Conservation (phyloP, 495 filamentous ascomycete species). For the Aspergillus sparsus region DNA sequence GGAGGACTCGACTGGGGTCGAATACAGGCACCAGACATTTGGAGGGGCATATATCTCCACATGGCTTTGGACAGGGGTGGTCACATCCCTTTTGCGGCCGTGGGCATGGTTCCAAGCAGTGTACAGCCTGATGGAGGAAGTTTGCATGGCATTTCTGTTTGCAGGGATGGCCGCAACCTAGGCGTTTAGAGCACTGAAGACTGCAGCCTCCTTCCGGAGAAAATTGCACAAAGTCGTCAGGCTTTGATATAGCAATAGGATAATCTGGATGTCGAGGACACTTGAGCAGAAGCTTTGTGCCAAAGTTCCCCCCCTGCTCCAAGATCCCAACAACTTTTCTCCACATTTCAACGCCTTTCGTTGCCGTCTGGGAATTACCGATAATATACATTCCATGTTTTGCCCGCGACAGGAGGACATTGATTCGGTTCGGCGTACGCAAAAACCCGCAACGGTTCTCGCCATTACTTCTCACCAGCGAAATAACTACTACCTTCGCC, state of each 20-base stretch:
- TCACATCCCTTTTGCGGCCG: conserved; percentile 57
- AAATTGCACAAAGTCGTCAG: conserved; percentile 61
- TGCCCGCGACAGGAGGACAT: conserved; percentile 72
- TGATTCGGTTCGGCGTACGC: conserved; percentile 74
- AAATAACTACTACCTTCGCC: conserved; percentile 79
- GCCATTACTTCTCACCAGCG: conserved; percentile 72
- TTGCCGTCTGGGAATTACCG: conserved; percentile 64
- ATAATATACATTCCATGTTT: conserved; percentile 85
- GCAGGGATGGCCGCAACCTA: conserved; percentile 75
- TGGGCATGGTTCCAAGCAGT: conserved; percentile 62
- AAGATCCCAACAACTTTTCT: conserved; percentile 60
- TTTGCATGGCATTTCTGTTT: conserved; percentile 69
- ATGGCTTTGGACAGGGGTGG: conserved; percentile 62
- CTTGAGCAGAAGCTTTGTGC: conserved; percentile 53
- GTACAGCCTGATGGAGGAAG: conserved; percentile 60
- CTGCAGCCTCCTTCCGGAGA: conserved; percentile 75
- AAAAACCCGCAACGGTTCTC: conserved; percentile 70
- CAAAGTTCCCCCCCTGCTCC: conserved; percentile 49
- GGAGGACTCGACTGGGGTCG: conserved; percentile 44
- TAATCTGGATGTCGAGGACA: conserved; percentile 70
- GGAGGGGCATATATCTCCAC: conserved; percentile 60
- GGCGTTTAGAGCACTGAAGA: conserved; percentile 56
- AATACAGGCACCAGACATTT: conserved; percentile 49
- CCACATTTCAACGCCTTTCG: conserved; percentile 65
- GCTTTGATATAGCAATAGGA: conserved; percentile 53